Conservation (phyloP, 257 asterid genomes). For the Solanum boliviense region DNA sequence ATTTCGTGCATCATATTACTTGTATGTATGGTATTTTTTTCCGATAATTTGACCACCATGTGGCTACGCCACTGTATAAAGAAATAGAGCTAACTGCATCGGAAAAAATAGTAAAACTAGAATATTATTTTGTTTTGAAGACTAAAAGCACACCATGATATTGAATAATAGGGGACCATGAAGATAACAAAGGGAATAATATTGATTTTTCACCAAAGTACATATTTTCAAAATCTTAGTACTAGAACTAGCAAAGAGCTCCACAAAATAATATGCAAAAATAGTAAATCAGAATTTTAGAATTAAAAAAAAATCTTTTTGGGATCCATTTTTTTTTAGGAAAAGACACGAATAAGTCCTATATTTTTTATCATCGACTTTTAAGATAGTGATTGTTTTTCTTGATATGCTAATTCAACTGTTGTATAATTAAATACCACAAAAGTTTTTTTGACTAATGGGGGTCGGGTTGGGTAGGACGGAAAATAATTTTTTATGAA, state of each 20-base stretch:
- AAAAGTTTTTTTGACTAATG: not conserved
- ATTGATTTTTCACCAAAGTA: not conserved
- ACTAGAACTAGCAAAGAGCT: not conserved
- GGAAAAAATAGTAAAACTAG: not conserved
- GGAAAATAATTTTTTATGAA: too few relatives aligned
- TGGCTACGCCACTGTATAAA: not conserved
- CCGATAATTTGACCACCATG: too few relatives aligned
- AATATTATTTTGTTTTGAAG: not conserved
- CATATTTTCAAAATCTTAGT: not conserved
- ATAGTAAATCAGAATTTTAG: not conserved
- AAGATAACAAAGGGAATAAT: not conserved
- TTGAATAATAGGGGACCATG: not conserved
- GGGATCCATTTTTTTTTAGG: not conserved
- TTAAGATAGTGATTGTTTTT: not conserved
- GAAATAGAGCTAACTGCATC: not conserved
- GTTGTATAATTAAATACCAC: not conserved
- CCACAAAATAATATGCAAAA: not conserved
- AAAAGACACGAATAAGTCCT: not conserved
- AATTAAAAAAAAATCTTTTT: not conserved
- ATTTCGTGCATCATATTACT: too few relatives aligned
- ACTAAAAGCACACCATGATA: not conserved
- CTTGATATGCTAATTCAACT: not conserved
- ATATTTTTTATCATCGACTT: not conserved
- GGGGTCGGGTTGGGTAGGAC: not conserved
- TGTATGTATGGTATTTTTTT: rapidly evolving